Percentiles rank a stretch among this genome's conserved stretches.
Evolutionary conservation across 768 basidiomycete species (phyloP).

Genomic region (Tylopilus rubrobrunneus): DNA sequence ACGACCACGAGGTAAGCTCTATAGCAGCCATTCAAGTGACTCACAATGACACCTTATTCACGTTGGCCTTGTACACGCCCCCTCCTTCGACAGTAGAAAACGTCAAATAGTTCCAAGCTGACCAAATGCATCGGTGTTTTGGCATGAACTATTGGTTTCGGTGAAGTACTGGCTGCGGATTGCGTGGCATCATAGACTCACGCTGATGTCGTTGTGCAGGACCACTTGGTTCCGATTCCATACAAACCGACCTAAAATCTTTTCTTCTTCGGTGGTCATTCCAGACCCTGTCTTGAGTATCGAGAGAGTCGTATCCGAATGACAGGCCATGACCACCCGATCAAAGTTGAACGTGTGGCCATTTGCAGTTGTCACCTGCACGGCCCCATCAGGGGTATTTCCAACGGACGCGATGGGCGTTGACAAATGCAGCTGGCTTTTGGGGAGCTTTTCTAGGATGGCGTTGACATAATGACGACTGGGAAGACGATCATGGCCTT

Average conservation of each 20-base stretch:
- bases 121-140: constrained; percentile 54
- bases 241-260: constrained; percentile 52
- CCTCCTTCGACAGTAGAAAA: constrained; percentile 36
- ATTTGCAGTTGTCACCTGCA: constrained; percentile 45
- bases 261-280: constrained; percentile 47
- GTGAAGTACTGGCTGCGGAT: neutral
- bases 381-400: constrained; percentile 22
- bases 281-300: constrained; percentile 41
- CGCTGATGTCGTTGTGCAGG: constrained; percentile 59
- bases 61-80: constrained; percentile 41
- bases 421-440: constrained; percentile 52
- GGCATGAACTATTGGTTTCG: constrained; percentile 58
- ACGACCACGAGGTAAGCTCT: neutral
- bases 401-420: constrained; percentile 50
- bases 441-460: constrained; percentile 53
- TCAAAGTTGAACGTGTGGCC: constrained; percentile 54
- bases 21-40: constrained; percentile 19
- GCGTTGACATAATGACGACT: constrained; percentile 66
- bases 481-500: neutral
- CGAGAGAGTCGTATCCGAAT: constrained; percentile 58
- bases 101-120: constrained; percentile 79
- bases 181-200: constrained; percentile 38
- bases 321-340: constrained; percentile 70
- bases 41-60: constrained; percentile 60
- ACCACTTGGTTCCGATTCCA: constrained; percentile 70